Evolutionary conservation across 805 yeast genomes (phyloP).

Genomic region (Nakazawaea sp.): DNA sequence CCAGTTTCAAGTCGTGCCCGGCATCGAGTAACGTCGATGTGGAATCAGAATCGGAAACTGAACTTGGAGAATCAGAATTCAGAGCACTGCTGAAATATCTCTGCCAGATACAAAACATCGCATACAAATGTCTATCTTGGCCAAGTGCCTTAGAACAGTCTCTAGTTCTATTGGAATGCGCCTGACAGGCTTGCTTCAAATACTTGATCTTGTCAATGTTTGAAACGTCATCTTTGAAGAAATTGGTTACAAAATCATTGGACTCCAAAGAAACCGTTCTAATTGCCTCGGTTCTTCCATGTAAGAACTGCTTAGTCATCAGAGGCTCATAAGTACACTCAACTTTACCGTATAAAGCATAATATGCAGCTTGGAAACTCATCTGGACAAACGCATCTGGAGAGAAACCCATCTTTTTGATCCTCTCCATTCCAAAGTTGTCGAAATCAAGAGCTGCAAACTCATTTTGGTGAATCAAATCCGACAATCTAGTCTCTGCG

Average conservation of each 20-base stretch:
- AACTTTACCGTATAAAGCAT: conserved; percentile 85
- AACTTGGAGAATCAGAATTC: conserved; percentile 8
- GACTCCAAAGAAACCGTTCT: conserved; percentile 79
- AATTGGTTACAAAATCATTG: conserved; percentile 74
- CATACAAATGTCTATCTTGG: conserved; percentile 89
- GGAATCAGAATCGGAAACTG: conserved; percentile 21
- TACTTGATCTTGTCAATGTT: conserved; percentile 51
- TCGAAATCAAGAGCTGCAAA: conserved; percentile 74
- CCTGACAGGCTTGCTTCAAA: conserved; percentile 61
- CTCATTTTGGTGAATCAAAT: conserved; percentile 84
- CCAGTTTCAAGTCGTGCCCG: conserved; percentile 15
- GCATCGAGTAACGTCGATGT: conserved; percentile 22
- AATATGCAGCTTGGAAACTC: conserved; percentile 90
- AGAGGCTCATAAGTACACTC: conserved; percentile 96
- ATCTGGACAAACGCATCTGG: conserved; percentile 95
- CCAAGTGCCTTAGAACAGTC: conserved; percentile 73
- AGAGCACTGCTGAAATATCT: conserved; percentile 34
- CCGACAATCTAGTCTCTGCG: conserved; percentile 86
- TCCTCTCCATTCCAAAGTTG: conserved; percentile 64
- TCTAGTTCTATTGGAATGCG: conserved; percentile 63
- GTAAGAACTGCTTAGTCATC: conserved; percentile 82
- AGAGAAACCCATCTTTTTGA: conserved; percentile 78
- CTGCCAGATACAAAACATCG: conserved; percentile 84
- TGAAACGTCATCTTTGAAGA: conserved; percentile 61
- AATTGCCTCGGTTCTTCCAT: conserved; percentile 91